Percentiles rank a stretch among this genome's conserved stretches.
phyloP scores from a whole-genome alignment of 257 asterid genomes.

The Paulownia fortunei region DNA sequence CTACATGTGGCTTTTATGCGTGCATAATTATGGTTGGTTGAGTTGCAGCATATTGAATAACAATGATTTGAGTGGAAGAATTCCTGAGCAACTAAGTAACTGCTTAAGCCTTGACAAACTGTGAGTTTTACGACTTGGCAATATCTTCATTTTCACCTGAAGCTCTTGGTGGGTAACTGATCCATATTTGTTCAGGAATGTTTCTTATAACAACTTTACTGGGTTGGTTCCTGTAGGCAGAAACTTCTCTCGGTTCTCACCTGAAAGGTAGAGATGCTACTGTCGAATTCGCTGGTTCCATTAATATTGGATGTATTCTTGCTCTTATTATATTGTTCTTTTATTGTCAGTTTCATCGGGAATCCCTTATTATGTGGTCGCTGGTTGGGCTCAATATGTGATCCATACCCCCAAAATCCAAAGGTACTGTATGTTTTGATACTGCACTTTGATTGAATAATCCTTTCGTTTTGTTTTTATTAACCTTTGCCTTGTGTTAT shows the following conservation, averaged over 20 bases:
- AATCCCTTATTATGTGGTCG: slow-evolving; percentile 84
- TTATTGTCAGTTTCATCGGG: slow-evolving; percentile 70
- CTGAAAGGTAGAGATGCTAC: slow-evolving; percentile 63
- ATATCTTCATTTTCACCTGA: not conserved
- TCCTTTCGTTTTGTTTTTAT: not conserved
- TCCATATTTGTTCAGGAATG: slow-evolving; percentile 55
- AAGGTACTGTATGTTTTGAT: slow-evolving; percentile 46
- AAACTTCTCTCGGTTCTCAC: slow-evolving; percentile 82
- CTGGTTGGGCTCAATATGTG: slow-evolving; percentile 89
- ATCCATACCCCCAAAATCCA: slow-evolving; percentile 67
- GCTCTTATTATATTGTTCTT: slow-evolving; percentile 27
- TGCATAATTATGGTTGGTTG: not conserved
- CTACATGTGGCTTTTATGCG: not conserved
- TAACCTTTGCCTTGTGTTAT: not conserved
- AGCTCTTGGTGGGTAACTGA: slow-evolving; percentile 26
- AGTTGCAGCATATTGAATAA: slow-evolving; percentile 71
- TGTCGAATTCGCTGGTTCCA: not conserved
- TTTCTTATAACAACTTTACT: slow-evolving; percentile 84
- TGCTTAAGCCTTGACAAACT: slow-evolving; percentile 84
- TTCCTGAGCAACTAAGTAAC: slow-evolving; percentile 78
- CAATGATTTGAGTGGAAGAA: slow-evolving; percentile 71
- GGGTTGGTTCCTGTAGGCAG: slow-evolving; percentile 74
- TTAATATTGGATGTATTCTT: not conserved
- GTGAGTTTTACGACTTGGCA: slow-evolving; percentile 47
- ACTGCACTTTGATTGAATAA: not conserved